phyloP scores from a whole-genome alignment of 768 basidiomycete species.

The Rhodotorula babjevae region DNA sequence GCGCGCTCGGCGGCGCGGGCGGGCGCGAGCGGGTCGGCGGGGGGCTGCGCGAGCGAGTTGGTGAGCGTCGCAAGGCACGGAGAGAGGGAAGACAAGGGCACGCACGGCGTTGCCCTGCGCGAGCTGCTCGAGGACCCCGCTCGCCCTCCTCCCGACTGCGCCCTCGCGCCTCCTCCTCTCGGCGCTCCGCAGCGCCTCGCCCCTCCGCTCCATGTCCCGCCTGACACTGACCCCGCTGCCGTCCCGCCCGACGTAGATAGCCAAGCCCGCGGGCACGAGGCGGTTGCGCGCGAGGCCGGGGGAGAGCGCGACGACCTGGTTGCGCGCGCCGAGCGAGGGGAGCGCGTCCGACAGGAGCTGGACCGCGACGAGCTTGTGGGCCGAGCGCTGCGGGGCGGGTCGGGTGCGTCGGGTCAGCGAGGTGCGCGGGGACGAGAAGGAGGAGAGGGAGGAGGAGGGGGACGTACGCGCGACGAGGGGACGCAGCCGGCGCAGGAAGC shows the following conservation, averaged over 20 bases:
- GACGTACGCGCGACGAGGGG: not conserved
- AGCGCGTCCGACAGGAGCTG: constrained; percentile 14
- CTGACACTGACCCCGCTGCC: constrained; percentile 13
- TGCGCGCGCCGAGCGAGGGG: constrained; percentile 23
- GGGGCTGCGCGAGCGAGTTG: no score
- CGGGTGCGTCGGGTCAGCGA: not conserved
- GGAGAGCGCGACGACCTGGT: constrained; percentile 4
- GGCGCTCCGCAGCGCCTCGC: not conserved
- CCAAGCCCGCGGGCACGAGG: constrained; percentile 9
- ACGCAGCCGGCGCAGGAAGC: constrained; percentile 2
- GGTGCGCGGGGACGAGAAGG: not conserved
- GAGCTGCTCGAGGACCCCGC: not conserved
- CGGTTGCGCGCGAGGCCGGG: constrained; percentile 28
- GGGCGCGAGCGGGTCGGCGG: constrained; percentile 12
- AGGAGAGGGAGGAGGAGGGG: not conserved
- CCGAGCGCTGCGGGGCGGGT: constrained; percentile 10
- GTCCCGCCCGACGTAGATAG: constrained; percentile 18
- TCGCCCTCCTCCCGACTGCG: not conserved
- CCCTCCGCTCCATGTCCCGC: constrained; percentile 6
- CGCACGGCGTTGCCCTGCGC: no score
- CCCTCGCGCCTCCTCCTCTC: not conserved
- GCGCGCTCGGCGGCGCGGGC: constrained; percentile 5
- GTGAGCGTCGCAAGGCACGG: no score
- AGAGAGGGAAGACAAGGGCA: no score
- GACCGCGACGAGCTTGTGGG: constrained; percentile 34